Percentiles rank a stretch among this genome's conserved stretches.
These are phyloP conservation scores for Yamadazyma conglobata DNA, from an alignment of 1,139 yeast species.

Conservation along the genomic window DNA sequence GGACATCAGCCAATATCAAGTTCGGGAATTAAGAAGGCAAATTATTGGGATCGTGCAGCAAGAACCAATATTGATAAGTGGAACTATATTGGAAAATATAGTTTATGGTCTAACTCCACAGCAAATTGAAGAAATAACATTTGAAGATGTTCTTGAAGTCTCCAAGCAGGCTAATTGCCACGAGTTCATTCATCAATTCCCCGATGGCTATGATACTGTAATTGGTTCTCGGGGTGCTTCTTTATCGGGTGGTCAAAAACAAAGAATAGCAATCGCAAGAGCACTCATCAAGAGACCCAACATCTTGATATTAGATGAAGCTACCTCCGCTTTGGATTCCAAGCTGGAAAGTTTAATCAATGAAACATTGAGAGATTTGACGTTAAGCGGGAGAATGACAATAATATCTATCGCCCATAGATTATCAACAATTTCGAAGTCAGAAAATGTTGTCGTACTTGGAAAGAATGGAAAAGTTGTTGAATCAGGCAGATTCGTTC, in stretches of 20 bases:
- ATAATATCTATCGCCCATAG: slow-evolving; percentile 92
- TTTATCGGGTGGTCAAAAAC: slow-evolving; percentile 84
- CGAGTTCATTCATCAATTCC: slow-evolving; percentile 46
- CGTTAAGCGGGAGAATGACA: slow-evolving; percentile 61
- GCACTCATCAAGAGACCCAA: slow-evolving; percentile 66
- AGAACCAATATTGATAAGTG: slow-evolving; percentile 79
- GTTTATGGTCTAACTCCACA: slow-evolving; percentile 66
- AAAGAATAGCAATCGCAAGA: slow-evolving; percentile 83
- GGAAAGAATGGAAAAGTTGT: slow-evolving; percentile 45
- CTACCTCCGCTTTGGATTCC: slow-evolving; percentile 76
- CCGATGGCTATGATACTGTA: slow-evolving; percentile 52
- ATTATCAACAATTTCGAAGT: slow-evolving; percentile 66
- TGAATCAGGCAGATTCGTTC: slow-evolving; percentile 41
- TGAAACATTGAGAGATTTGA: slow-evolving; percentile 53
- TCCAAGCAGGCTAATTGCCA: slow-evolving; percentile 56
- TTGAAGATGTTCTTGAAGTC: slow-evolving; percentile 42
- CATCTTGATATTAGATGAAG: slow-evolving; percentile 67
- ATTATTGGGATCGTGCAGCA: slow-evolving; percentile 82
- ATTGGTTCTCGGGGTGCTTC: slow-evolving; percentile 58
- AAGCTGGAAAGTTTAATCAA: slow-evolving; percentile 68
- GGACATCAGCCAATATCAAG: slow-evolving; percentile 60
- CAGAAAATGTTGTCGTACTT: slow-evolving; percentile 55
- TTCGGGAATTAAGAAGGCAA: slow-evolving; percentile 67
- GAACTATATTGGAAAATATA: slow-evolving; percentile 75
- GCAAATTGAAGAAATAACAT: slow-evolving; percentile 38